Evolutionary conservation across 2,329 filamentous ascomycete genomes (phyloP).

Genomic region (Orbilia brochopaga): DNA sequence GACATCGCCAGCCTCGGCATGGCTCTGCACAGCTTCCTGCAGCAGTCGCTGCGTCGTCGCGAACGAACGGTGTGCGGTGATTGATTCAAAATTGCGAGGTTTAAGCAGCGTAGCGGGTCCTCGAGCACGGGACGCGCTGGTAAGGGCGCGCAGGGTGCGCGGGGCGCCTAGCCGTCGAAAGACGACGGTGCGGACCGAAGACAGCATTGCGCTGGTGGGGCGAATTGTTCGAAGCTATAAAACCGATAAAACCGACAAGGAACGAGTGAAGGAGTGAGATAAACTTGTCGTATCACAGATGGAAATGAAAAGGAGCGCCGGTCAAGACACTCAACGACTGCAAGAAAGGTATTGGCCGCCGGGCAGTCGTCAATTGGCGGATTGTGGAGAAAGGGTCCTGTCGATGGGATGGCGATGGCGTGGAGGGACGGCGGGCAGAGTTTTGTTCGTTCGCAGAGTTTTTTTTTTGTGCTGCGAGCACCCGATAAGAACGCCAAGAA

Average conservation of each 20-base stretch:
- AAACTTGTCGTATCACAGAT: neutral
- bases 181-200: conserved; percentile 26
- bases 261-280: neutral
- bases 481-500: conserved; percentile 23
- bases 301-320: conserved; percentile 11
- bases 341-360: neutral
- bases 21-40: conserved; percentile 22
- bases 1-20: neutral
- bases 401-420: conserved; percentile 12
- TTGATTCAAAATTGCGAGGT: conserved; percentile 5
- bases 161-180: conserved; percentile 26
- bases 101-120: neutral
- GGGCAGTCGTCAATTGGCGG: conserved; percentile 7
- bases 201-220: conserved; percentile 38
- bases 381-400: conserved; percentile 13
- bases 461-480: conserved; percentile 18
- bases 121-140: conserved; percentile 4
- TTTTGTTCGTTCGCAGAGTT: conserved; percentile 35
- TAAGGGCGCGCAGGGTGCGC: conserved; percentile 19
- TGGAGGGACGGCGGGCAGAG: conserved; percentile 14
- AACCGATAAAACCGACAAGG: too few relatives aligned
- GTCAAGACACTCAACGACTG: conserved; percentile 15
- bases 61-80: conserved; percentile 31
- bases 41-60: conserved; percentile 21
- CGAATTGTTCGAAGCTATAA: neutral